These are phyloP conservation scores for Lycium ferocissimum DNA, from an alignment of 257 asterid species.

Conservation along the genomic window DNA sequence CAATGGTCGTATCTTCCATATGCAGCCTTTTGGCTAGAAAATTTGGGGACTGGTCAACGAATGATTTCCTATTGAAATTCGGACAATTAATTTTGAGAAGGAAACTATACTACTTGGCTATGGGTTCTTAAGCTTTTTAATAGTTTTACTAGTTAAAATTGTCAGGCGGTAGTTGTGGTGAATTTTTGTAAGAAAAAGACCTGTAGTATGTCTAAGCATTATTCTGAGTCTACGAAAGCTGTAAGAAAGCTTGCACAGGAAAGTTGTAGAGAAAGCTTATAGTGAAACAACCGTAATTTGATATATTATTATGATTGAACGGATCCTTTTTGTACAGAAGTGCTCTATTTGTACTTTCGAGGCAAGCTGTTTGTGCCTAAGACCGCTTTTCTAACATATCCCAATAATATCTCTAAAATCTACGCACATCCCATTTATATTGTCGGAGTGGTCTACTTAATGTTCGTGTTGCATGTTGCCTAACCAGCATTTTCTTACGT, in stretches of 20 bases:
- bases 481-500: neutral
- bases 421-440: neutral
- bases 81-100: neutral
- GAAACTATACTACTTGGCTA: neutral
- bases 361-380: neutral
- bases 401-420: neutral
- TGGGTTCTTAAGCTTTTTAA: neutral
- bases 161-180: conserved; percentile 12
- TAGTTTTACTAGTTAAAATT: neutral
- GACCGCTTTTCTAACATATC: neutral
- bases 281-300: neutral
- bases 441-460: neutral
- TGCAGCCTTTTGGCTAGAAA: conserved; percentile 5
- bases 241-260: neutral
- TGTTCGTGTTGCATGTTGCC: conserved; percentile 8
- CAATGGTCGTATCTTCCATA: neutral
- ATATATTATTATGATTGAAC: neutral
- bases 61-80: neutral
- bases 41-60: neutral
- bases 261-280: neutral
- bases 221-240: neutral
- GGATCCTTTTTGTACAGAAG: neutral
- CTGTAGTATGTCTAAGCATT: neutral
- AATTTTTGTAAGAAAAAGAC: neutral
- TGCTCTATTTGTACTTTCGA: neutral